A percentile compares a stretch with the other conserved stretches of the same genome.
Conservation (phyloP, 129 eudicot species). For the Kitagawia praeruptora region DNA sequence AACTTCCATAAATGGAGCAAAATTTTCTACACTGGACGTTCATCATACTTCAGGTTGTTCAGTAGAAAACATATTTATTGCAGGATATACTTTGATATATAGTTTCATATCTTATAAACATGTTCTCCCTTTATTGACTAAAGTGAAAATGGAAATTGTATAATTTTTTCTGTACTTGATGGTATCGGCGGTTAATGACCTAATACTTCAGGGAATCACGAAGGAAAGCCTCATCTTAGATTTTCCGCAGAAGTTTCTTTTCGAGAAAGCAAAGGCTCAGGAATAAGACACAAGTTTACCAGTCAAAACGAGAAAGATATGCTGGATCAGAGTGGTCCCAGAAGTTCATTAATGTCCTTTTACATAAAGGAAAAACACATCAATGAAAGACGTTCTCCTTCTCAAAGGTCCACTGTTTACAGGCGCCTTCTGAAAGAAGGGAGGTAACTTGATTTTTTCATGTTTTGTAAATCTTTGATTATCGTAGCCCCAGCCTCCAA, state of each 20-base stretch:
- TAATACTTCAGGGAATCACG: conserved; percentile 35
- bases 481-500: neutral
- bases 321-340: conserved; percentile 24
- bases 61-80: neutral
- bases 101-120: neutral
- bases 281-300: conserved; percentile 24
- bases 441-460: conserved; percentile 43
- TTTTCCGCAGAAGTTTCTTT: conserved; percentile 25
- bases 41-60: conserved; percentile 47
- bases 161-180: conserved; percentile 5
- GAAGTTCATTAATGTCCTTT: conserved; percentile 16
- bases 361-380: conserved; percentile 19
- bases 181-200: conserved; percentile 11
- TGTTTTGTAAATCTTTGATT: neutral
- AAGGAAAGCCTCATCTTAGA: conserved; percentile 33
- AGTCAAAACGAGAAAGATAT: conserved; percentile 28
- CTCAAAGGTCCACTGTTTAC: conserved; percentile 58
- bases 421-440: conserved; percentile 62
- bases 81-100: conserved; percentile 4
- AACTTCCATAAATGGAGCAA: conserved; percentile 25
- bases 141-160: neutral
- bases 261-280: conserved; percentile 26
- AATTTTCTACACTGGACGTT: conserved; percentile 27
- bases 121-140: neutral
- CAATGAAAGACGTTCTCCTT: conserved; percentile 20